phyloP scores from a whole-genome alignment of 2,329 filamentous ascomycete species.

The Talaromyces sp. region DNA sequence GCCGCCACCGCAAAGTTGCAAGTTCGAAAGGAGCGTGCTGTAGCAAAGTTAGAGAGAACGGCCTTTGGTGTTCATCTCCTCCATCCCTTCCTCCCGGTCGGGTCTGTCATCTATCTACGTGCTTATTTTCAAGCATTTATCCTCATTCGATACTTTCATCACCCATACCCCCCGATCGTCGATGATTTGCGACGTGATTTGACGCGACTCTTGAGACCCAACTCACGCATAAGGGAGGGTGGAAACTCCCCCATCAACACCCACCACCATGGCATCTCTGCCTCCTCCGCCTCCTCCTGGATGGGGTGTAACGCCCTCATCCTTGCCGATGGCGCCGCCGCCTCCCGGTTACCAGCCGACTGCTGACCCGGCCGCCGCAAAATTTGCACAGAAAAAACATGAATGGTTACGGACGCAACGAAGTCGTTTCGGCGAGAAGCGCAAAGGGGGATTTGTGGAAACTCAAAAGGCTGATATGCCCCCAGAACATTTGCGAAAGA shows the following conservation, averaged over 20 bases:
- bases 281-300: constrained; percentile 71
- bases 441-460: constrained; percentile 94
- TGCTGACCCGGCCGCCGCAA: constrained; percentile 80
- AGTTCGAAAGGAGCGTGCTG: constrained; percentile 26
- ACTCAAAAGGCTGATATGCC: constrained; percentile 99
- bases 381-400: constrained; percentile 98
- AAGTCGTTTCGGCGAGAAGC: constrained; percentile 94
- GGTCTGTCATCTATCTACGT: constrained; percentile 13
- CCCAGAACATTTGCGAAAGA: constrained; percentile 96
- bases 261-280: constrained; percentile 58
- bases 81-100: constrained; percentile 5
- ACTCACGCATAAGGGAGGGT: constrained; percentile 30
- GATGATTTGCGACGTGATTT: constrained; percentile 34
- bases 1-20: constrained; percentile 44
- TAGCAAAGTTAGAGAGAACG: constrained; percentile 20
- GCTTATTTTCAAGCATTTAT: background rate
- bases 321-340: constrained; percentile 67
- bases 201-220: constrained; percentile 36
- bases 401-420: constrained; percentile 94
- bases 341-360: constrained; percentile 83
- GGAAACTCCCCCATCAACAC: constrained; percentile 26
- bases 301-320: constrained; percentile 59
- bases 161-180: constrained; percentile 3
- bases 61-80: background rate
- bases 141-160: background rate